Percentiles rank a stretch among this genome's conserved stretches.
Conservation (phyloP, 495 filamentous ascomycete genomes). For the Penicillium argentinense region DNA sequence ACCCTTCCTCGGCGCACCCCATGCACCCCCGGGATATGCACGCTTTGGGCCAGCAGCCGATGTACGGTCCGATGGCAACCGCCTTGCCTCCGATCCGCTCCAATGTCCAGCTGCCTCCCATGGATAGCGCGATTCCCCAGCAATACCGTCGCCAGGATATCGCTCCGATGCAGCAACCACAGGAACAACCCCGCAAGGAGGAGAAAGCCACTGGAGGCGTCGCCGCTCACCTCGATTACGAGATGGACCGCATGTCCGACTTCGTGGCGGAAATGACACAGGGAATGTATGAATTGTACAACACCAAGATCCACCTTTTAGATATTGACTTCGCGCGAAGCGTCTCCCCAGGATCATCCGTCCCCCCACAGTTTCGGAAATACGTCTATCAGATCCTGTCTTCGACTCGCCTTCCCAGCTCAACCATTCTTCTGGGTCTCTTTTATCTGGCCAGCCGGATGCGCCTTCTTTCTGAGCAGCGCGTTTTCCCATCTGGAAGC, state of each 20-base stretch:
- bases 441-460: conserved; percentile 85
- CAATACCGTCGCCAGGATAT: conserved; percentile 48
- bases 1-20: conserved; percentile 29
- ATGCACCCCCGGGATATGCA: conserved; percentile 37
- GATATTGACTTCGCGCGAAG: conserved; percentile 77
- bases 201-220: conserved; percentile 76
- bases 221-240: conserved; percentile 94
- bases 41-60: conserved; percentile 34
- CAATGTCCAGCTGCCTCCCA: conserved; percentile 46
- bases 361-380: conserved; percentile 83
- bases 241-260: conserved; percentile 97
- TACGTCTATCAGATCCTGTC: conserved; percentile 93
- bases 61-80: conserved; percentile 39
- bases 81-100: conserved; percentile 43
- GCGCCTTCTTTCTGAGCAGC: conserved; percentile 64
- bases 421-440: conserved; percentile 90
- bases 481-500: conserved; percentile 58
- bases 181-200: conserved; percentile 49
- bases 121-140: conserved; percentile 41
- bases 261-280: conserved; percentile 94
- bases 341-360: conserved; percentile 64
- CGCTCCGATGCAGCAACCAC: conserved; percentile 31
- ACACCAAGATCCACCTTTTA: conserved; percentile 60
- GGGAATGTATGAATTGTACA: conserved; percentile 69
- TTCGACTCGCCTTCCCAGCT: conserved; percentile 90